Percentiles rank a stretch among this genome's conserved stretches.
Evolutionary conservation across 2,329 filamentous ascomycete genomes (phyloP).

Genomic region (Cladosporium sp.): DNA sequence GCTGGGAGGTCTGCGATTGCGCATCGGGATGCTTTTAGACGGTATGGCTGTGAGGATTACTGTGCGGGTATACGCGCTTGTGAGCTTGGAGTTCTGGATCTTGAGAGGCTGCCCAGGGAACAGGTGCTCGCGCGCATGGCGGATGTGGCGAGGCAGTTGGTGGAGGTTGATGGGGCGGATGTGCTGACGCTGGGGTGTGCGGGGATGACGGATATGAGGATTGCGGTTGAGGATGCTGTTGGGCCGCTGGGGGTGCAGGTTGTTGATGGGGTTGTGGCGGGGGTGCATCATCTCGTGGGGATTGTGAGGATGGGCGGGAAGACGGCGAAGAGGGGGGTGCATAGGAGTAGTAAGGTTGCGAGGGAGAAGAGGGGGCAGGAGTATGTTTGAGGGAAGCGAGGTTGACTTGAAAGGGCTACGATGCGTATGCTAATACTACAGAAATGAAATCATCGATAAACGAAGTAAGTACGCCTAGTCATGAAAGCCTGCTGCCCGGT

Average conservation of each 20-base stretch:
- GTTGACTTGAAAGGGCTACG: no score
- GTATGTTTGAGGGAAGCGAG: constrained; percentile 37
- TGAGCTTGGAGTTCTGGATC: constrained; percentile 48
- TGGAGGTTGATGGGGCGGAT: constrained; percentile 45
- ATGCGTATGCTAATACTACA: no score
- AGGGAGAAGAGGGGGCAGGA: constrained; percentile 45
- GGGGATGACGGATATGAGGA: constrained; percentile 52
- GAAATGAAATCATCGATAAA: no score
- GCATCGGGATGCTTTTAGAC: constrained; percentile 44
- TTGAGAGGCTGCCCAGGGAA: constrained; percentile 44
- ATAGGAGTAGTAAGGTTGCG: constrained; percentile 43
- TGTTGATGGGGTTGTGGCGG: constrained; percentile 54
- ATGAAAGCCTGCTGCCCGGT: no score
- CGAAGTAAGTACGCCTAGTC: no score
- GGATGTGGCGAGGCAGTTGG: constrained; percentile 43
- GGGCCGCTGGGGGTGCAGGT: constrained; percentile 49
- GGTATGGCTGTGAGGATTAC: constrained; percentile 47
- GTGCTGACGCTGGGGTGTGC: constrained; percentile 51
- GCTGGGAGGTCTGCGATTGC: constrained; percentile 43
- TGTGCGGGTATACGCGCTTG: constrained; percentile 48
- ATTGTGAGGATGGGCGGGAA: constrained; percentile 49
- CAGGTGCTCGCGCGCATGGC: constrained; percentile 46
- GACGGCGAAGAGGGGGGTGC: constrained; percentile 50
- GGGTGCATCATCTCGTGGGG: constrained; percentile 50
- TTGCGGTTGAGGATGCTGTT: constrained; percentile 51